phyloP scores from a whole-genome alignment of 331 rosid species.

The Rosa hybrid region DNA sequence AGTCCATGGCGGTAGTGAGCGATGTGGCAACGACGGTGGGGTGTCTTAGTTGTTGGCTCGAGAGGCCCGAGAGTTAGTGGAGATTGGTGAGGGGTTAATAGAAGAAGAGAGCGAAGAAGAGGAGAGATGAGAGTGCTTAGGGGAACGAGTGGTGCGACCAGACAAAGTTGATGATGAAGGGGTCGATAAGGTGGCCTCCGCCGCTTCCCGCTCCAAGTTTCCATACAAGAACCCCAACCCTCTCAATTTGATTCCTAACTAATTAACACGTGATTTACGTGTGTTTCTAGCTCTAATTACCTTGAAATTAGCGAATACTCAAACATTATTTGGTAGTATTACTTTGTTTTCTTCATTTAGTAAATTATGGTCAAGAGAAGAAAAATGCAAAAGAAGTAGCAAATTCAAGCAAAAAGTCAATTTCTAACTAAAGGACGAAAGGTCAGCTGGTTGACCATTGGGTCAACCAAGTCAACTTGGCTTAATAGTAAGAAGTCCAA shows the following conservation, averaged over 20 bases:
- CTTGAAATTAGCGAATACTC: too few relatives aligned
- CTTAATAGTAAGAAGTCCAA: too few relatives aligned
- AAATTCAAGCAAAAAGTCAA: too few relatives aligned
- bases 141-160: constrained; percentile 74
- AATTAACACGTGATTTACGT: too few relatives aligned
- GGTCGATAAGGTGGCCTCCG: constrained; percentile 99
- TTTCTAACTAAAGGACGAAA: too few relatives aligned
- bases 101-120: constrained; percentile 27
- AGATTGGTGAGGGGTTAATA: constrained; percentile 30
- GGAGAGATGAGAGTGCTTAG: constrained; percentile 72
- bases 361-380: too few relatives aligned
- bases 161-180: constrained; percentile 82
- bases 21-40: constrained; percentile 30
- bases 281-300: too few relatives aligned
- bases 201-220: constrained; percentile 99
- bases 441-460: too few relatives aligned
- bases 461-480: too few relatives aligned
- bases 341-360: too few relatives aligned
- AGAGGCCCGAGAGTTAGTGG: constrained; percentile 72
- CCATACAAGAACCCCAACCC: constrained; percentile 99
- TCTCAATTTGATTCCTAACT: constrained; percentile 41
- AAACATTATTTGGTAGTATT: too few relatives aligned
- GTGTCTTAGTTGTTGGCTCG: constrained; percentile 42
- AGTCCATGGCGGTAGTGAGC: constrained; percentile 57
- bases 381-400: too few relatives aligned